phyloP scores from a whole-genome alignment of 78 protist species.

The Speleostelium caveatum region DNA sequence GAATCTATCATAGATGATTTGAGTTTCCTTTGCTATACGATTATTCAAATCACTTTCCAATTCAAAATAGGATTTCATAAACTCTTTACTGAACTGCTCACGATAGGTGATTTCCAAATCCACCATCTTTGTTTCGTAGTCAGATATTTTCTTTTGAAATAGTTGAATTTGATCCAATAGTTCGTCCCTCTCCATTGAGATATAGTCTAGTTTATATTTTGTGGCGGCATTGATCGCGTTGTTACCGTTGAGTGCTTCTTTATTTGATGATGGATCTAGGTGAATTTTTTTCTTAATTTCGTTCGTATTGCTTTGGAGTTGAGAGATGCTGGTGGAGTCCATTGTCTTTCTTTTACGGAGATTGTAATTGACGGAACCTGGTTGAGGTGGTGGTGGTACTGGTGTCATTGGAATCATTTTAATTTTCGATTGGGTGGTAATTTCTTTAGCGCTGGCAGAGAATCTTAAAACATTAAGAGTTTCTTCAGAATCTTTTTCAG shows the following conservation, averaged over 20 bases:
- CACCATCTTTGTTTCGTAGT: constrained; percentile 4
- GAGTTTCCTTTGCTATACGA: constrained; percentile 8
- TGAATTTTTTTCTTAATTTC: constrained; percentile 24
- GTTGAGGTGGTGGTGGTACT: constrained; percentile 1
- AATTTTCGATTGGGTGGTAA: constrained; percentile 66
- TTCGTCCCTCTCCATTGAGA: constrained; percentile 61
- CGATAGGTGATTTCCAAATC: constrained; percentile 15
- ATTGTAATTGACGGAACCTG: not conserved
- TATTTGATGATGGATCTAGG: not conserved
- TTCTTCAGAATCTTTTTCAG: constrained; percentile 69
- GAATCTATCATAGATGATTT: constrained; percentile 23
- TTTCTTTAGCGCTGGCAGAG: constrained; percentile 81
- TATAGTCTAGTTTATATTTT: not conserved
- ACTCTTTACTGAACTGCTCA: constrained; percentile 20
- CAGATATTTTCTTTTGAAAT: constrained; percentile 19
- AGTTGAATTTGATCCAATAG: constrained; percentile 37
- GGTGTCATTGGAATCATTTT: not conserved
- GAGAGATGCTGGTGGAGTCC: not conserved
- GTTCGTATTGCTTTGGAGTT: not conserved
- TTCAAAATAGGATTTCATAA: not conserved
- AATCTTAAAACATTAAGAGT: constrained; percentile 81
- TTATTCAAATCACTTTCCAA: constrained; percentile 22
- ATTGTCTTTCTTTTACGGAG: not conserved
- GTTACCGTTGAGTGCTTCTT: not conserved
- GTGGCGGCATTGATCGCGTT: not conserved